Conservation (phyloP, 306 rosid species). For the Abrus pulchellus region DNA sequence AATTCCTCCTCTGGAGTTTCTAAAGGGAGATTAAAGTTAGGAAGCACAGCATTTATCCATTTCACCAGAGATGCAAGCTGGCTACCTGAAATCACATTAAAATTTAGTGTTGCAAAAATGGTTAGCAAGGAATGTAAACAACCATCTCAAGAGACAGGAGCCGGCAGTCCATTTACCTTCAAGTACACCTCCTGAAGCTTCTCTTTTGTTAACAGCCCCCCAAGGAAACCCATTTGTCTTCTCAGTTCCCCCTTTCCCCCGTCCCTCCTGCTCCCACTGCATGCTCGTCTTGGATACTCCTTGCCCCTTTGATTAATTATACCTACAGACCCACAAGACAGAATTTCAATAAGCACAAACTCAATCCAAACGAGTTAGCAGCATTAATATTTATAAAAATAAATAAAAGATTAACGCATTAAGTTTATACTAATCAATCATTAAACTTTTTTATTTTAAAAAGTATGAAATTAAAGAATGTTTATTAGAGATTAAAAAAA, state of each 20-base stretch:
- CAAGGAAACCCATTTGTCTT: slow-evolving; percentile 54
- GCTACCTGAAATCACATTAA: slow-evolving; percentile 60
- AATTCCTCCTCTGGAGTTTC: slow-evolving; percentile 85
- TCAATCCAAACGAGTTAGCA: slow-evolving; percentile 10
- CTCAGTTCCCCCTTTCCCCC: slow-evolving; percentile 51
- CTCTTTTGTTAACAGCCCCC: slow-evolving; percentile 44
- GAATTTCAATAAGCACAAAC: slow-evolving; percentile 25
- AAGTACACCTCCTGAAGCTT: slow-evolving; percentile 51
- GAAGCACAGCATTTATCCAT: slow-evolving; percentile 85
- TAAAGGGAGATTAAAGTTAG: slow-evolving; percentile 70
- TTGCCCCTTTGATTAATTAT: slow-evolving; percentile 39
- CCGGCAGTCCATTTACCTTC: slow-evolving; percentile 52
- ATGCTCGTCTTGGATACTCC: slow-evolving; percentile 58
- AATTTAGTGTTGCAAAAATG: slow-evolving; percentile 38
- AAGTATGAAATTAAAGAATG: no score
- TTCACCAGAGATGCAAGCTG: slow-evolving; percentile 66
- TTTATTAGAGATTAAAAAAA: no score
- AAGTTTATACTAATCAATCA: no score
- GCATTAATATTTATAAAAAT: no score
- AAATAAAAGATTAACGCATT: no score
- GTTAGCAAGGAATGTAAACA: slow-evolving; percentile 28
- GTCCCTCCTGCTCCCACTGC: slow-evolving; percentile 59
- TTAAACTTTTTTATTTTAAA: no score
- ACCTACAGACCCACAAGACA: slow-evolving; percentile 44
- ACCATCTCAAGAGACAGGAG: slow-evolving; percentile 7